Percentiles rank a stretch among this genome's conserved stretches.
Conservation (phyloP, 2,329 filamentous ascomycete species). For the Fusarium sp. region DNA sequence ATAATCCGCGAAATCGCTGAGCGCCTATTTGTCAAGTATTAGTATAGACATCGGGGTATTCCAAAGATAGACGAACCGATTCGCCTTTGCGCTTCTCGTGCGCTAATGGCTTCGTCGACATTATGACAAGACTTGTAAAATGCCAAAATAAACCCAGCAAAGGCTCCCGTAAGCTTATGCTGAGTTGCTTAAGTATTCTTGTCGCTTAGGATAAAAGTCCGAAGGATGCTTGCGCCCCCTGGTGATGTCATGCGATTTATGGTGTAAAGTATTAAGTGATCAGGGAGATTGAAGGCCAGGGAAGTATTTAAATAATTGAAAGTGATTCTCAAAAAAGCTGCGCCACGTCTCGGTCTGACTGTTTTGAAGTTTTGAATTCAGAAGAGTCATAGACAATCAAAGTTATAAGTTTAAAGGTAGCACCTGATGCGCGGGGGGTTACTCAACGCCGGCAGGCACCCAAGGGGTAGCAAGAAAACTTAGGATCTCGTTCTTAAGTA, state of each 20-base stretch:
- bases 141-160: neutral
- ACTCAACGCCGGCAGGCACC: slow-evolving; percentile 21
- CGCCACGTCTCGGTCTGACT: slow-evolving; percentile 39
- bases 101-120: slow-evolving; percentile 70
- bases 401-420: slow-evolving; percentile 7
- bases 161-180: neutral
- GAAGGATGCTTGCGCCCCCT: neutral
- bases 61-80: slow-evolving; percentile 63
- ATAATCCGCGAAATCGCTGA: slow-evolving; percentile 97
- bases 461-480: neutral
- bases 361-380: slow-evolving; percentile 3
- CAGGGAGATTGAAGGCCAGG: neutral
- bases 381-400: slow-evolving; percentile 41
- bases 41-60: neutral
- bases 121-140: slow-evolving; percentile 43
- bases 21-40: slow-evolving; percentile 58
- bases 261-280: slow-evolving; percentile 30
- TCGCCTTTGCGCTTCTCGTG: slow-evolving; percentile 89
- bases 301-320: slow-evolving; percentile 14
- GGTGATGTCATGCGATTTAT: slow-evolving; percentile 35
- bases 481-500: neutral
- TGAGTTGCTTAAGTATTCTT: neutral
- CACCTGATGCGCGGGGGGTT: slow-evolving; percentile 33
- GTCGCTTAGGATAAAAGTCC: neutral
- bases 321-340: slow-evolving; percentile 11